These are phyloP conservation scores for Candida coquimbonensis DNA, from an alignment of 805 yeast species.

Conservation along the genomic window DNA sequence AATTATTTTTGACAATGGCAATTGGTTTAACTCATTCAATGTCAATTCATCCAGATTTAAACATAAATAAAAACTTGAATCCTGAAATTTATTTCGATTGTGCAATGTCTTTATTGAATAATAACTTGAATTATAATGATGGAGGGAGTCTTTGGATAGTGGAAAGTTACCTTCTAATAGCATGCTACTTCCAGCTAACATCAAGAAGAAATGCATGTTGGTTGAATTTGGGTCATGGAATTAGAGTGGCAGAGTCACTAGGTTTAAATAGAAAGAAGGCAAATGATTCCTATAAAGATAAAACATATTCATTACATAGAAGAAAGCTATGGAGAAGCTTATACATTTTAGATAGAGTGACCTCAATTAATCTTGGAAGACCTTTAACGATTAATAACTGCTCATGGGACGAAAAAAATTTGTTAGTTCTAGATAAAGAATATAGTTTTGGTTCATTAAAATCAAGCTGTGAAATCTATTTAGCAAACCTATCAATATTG, in stretches of 20 bases:
- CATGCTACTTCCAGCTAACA: slow-evolving; percentile 28
- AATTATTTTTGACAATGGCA: background rate
- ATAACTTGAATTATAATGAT: slow-evolving; percentile 18
- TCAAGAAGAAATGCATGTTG: slow-evolving; percentile 25
- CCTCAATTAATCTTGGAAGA: slow-evolving; percentile 27
- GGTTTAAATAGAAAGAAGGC: slow-evolving; percentile 29
- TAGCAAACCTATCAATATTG: slow-evolving; percentile 20
- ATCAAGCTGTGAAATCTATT: slow-evolving; percentile 21
- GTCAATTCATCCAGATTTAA: background rate
- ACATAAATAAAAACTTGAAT: background rate
- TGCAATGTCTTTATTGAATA: slow-evolving; percentile 25
- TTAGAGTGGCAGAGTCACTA: slow-evolving; percentile 31
- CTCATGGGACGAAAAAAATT: slow-evolving; percentile 28
- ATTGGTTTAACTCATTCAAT: background rate
- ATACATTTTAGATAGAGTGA: slow-evolving; percentile 24
- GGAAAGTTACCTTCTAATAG: slow-evolving; percentile 28
- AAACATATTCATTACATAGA: slow-evolving; percentile 17
- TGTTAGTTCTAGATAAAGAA: background rate
- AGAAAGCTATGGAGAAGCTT: slow-evolving; percentile 25
- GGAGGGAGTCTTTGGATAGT: slow-evolving; percentile 34
- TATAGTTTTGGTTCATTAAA: slow-evolving; percentile 1
- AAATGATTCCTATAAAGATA: slow-evolving; percentile 25
- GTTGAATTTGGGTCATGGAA: slow-evolving; percentile 31
- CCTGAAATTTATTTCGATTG: slow-evolving; percentile 25
- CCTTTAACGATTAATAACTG: slow-evolving; percentile 26